Conservation (phyloP, 2,329 filamentous ascomycete species). For the Neoscytalidium dimidiatum region DNA sequence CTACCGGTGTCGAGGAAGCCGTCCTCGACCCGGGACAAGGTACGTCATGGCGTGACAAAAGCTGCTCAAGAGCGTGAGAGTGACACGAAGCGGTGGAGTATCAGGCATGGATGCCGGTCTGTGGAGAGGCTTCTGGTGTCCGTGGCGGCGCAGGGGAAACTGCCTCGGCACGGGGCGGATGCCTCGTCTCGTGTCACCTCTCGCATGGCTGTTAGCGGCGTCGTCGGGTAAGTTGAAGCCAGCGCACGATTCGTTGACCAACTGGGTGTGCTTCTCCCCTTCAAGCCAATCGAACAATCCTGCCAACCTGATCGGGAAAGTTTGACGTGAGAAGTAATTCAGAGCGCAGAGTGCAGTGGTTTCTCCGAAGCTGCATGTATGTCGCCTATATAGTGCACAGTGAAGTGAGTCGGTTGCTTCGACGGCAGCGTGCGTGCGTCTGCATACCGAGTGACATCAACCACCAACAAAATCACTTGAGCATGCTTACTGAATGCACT, state of each 20-base stretch:
- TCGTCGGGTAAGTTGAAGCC: neutral
- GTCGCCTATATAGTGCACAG: too few species aligned
- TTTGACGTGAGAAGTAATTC: neutral
- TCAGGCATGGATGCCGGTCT: neutral
- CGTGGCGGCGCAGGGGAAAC: neutral
- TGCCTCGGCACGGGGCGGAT: neutral
- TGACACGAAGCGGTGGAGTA: neutral
- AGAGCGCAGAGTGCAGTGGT: too few species aligned
- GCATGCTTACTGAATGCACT: too few species aligned
- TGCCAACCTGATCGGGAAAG: neutral
- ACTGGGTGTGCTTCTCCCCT: neutral
- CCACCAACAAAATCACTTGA: too few species aligned
- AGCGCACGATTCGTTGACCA: neutral
- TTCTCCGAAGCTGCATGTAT: too few species aligned
- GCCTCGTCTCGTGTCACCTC: neutral
- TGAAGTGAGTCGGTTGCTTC: too few species aligned
- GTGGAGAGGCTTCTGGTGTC: neutral
- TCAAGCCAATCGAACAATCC: neutral
- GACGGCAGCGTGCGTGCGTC: too few species aligned
- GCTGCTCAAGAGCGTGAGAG: neutral
- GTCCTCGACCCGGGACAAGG: neutral
- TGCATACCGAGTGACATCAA: too few species aligned
- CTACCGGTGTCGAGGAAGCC: neutral
- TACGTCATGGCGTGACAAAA: neutral
- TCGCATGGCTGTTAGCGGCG: neutral